Evolutionary conservation across 768 basidiomycete genomes (phyloP), one percentile per base, ranked within the genome.

Genomic region (Amanita phalloides): DNA sequence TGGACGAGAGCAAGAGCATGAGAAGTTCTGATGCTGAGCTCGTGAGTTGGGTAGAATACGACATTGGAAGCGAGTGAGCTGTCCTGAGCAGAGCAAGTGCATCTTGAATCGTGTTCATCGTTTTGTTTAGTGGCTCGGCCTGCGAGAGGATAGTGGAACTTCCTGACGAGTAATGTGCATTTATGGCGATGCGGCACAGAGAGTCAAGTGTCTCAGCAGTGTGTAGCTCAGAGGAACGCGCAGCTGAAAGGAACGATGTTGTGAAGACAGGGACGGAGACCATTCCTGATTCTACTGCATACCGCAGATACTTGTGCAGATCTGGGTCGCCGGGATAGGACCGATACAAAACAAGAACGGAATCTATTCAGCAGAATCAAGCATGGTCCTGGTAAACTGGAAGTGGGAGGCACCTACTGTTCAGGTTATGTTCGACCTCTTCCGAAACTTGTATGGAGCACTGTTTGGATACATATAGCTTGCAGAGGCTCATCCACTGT

Each of bases 401-500:
- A 45, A 21, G 35, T 51, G 23, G 20, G 41, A 20, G 13, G 5
- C 72, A 11, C 75, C 58, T 55, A 87, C 85, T 84, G 63, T 79
- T 84, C 42, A 86, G 68, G 30, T 76, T 71, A 20, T 67, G 70
- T 55, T 82, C 78, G n/a, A 76, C 63, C 42, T 70, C 68, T 21
- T 71, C 72, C 26, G 69, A 62, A 3, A 64, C 65, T 45, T 69
- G 71, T 23, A 69, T 63, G 25, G 58, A 51, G 11, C 64, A 64
- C 54, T 75, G 70, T 61, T 77, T 82, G 25, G 75, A 71, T 14
- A 85, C 67, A 60, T 78, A 75, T 48, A 86, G 62, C 57, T 76
- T 80, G 63, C 81, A 84, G 7, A 88, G 66, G 23, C 68, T 73
- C 20, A 81, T 62, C 86, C 86, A 90, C 87, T 88, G 55, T 17